A percentile compares a stretch with the other conserved stretches of the same genome.
phyloP scores from a whole-genome alignment of 176 grass and related monocot genomes.

The Cenchrus purpureus region DNA sequence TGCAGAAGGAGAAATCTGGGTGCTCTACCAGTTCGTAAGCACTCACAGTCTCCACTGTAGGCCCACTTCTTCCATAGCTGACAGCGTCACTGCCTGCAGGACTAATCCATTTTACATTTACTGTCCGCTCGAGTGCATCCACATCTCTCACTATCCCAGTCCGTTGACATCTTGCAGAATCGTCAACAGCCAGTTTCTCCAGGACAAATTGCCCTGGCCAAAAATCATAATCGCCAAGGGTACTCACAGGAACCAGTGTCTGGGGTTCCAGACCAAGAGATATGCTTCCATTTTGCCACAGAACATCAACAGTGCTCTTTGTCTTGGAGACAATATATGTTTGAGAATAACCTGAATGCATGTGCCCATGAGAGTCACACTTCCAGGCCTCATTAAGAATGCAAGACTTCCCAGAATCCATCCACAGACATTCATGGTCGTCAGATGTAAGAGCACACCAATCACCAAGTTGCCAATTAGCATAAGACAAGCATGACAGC shows the following conservation, averaged over 20 bases:
- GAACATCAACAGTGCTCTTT: conserved; percentile 77
- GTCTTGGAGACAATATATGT: conserved; percentile 83
- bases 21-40: conserved; percentile 95
- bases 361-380: conserved; percentile 40
- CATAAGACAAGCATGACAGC: conserved; percentile 74
- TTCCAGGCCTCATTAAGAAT: conserved; percentile 40
- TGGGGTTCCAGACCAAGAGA: conserved; percentile 75
- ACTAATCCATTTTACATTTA: conserved; percentile 80
- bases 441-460: conserved; percentile 75
- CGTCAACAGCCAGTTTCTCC: conserved; percentile 65
- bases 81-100: conserved; percentile 46
- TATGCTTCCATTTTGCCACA: conserved; percentile 86
- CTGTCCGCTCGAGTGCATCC: conserved; percentile 75
- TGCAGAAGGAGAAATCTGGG: conserved; percentile 80
- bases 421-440: conserved; percentile 15
- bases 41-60: conserved; percentile 78
- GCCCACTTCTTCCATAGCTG: conserved; percentile 46
- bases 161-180: conserved; percentile 39
- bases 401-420: conserved; percentile 42
- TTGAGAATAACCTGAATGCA: conserved; percentile 47
- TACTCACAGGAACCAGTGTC: conserved; percentile 69
- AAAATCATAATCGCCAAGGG: conserved; percentile 94
- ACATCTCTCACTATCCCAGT: conserved; percentile 80
- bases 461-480: conserved; percentile 97
- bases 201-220: conserved; percentile 88